These are phyloP conservation scores for Mariannaea elegans DNA, from an alignment of 2,329 filamentous ascomycete genomes.

Conservation along the genomic window DNA sequence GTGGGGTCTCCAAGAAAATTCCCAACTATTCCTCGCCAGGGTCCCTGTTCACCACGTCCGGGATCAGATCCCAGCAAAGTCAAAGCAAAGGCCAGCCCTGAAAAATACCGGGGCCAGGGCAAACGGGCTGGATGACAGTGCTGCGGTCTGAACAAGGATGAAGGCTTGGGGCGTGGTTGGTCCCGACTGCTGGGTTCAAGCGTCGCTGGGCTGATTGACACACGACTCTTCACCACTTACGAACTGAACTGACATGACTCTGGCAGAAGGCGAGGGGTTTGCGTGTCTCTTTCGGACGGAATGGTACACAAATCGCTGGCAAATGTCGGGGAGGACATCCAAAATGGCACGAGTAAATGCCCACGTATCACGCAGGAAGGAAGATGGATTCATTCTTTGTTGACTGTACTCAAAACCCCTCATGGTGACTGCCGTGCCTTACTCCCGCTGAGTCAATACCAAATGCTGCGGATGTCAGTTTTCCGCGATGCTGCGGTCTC, in stretches of 20 bases:
- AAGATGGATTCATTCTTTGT: not conserved
- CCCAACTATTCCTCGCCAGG: constrained; percentile 4
- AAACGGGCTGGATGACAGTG: not conserved
- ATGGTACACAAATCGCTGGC: constrained; percentile 8
- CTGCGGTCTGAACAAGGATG: constrained; percentile 2
- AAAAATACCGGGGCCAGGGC: not conserved
- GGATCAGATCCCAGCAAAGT: constrained; percentile 8
- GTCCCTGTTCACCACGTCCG: not conserved
- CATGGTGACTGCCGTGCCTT: not conserved
- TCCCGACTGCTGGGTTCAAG: constrained; percentile 4
- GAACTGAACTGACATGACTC: constrained; percentile 17
- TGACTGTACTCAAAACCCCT: constrained; percentile 6
- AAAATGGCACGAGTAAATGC: not conserved
- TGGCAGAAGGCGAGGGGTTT: constrained; percentile 1
- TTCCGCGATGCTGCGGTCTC: not conserved
- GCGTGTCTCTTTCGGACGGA: constrained; percentile 4
- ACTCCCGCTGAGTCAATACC: not conserved
- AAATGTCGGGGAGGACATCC: not conserved
- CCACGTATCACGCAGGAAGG: not conserved
- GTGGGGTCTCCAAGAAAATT: not conserved
- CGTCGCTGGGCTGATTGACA: constrained; percentile 20
- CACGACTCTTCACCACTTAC: constrained; percentile 13
- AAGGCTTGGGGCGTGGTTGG: constrained; percentile 7
- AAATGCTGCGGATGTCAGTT: not conserved
- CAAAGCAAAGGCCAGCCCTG: constrained; percentile 10